Base-by-base conservation (phyloP, 805 yeast genomes). In the Teunomyces atbi region DNA sequence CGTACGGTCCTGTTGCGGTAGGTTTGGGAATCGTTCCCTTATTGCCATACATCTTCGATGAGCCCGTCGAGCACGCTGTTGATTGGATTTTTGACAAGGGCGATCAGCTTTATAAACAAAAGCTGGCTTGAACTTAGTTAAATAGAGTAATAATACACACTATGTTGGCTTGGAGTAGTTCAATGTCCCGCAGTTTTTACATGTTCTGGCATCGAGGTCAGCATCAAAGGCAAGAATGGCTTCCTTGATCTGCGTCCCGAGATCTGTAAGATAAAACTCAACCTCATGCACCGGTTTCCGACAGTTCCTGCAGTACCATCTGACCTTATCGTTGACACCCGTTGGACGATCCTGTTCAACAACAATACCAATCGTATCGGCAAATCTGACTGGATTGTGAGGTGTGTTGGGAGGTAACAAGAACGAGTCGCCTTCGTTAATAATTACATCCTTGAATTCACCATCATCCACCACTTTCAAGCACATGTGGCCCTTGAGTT, bases 321-420 rank as follows among this genome's bases (percentile, higher is more conserved):
- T 76, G 57, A 90, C 71, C 51, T 79, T 78, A 62, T 91, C 97
- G 48, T 78, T 73, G 18, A 77, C 69, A 1, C 79, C 88, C 42
- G 69, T 70, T 0, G 96, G 96, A 54, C 97, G 75, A 61, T 89
- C 96, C 65, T 91, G 97, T 59, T 91, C 97, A 13, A 91, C 86
- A 2, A 91, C 97, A 36, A 91, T 71, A 0, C 97, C 97, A 13
- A 91, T 83, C 0, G 97, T 89, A 56, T 91, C 72, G 2, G 85
- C 86, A 62, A 80, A 91, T 57, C 97, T 73, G 6, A 87, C 92
- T 0, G 97, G 97, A 55, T 84, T 86, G 64, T 91, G 97, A 1
- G 97, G 97, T 2, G 79, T 78, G 60, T 87, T 87, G 0, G 84
- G 84, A 1, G 97, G 97, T 16, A 90, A 76, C 53, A 91, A 68